These are phyloP conservation scores for Carex pumila DNA, from an alignment of 176 grass and related monocot species.

Conservation along the genomic window DNA sequence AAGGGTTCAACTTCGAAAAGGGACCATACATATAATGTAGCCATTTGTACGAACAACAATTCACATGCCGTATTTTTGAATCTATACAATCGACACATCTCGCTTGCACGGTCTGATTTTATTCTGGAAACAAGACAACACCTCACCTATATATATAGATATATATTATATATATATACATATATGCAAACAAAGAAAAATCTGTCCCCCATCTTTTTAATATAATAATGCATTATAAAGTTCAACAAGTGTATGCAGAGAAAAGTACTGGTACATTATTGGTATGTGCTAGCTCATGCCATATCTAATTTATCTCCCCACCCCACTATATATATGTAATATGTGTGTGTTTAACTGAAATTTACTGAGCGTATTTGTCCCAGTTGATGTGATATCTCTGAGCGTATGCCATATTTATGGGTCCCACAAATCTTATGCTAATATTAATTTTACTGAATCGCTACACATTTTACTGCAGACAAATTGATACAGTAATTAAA, in stretches of 20 bases:
- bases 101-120: neutral
- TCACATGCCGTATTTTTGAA: neutral
- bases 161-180: too few species aligned
- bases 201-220: neutral
- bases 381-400: neutral
- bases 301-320: too few species aligned
- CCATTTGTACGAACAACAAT: neutral
- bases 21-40: neutral
- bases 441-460: neutral
- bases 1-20: too few species aligned
- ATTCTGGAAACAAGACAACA: slow-evolving; percentile 5
- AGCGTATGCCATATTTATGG: neutral
- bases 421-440: neutral
- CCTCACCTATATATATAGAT: too few species aligned
- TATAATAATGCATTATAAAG: neutral
- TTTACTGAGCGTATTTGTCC: neutral
- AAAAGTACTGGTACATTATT: neutral
- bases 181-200: neutral
- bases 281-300: neutral
- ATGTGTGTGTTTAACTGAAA: too few species aligned
- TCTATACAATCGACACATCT: neutral
- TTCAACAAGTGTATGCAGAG: neutral
- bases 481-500: neutral
- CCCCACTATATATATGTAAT: too few species aligned
- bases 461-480: neutral